These are phyloP conservation scores for Leishmania lainsoni DNA, from an alignment of 208 protist genomes.

Conservation along the genomic window DNA sequence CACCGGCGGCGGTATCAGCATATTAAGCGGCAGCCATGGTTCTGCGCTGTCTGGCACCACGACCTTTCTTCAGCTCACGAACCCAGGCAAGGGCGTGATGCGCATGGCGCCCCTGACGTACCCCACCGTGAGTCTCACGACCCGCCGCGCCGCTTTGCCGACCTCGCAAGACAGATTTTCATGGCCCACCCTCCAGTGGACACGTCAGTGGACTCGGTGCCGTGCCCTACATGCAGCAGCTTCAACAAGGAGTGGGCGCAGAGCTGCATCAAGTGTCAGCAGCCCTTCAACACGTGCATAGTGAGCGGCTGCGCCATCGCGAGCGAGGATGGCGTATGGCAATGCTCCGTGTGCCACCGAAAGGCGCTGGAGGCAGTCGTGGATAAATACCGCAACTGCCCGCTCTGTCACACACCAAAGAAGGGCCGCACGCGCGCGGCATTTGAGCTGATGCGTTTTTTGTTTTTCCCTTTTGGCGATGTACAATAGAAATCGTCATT, in stretches of 20 bases:
- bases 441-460: constrained; percentile 23
- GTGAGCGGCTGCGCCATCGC: constrained; percentile 83
- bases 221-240: constrained; percentile 82
- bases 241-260: constrained; percentile 93
- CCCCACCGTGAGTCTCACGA: constrained; percentile 81
- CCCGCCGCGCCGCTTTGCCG: constrained; percentile 77
- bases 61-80: constrained; percentile 79
- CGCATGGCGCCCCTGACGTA: constrained; percentile 50
- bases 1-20: constrained; percentile 15
- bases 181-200: constrained; percentile 87
- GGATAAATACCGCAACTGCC: constrained; percentile 85
- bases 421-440: constrained; percentile 42
- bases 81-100: constrained; percentile 61
- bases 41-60: constrained; percentile 70
- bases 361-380: constrained; percentile 74
- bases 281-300: constrained; percentile 88
- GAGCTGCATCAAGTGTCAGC: constrained; percentile 80
- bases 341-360: constrained; percentile 88
- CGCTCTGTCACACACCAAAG: constrained; percentile 90
- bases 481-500: background rate
- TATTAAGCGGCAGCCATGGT: constrained; percentile 25
- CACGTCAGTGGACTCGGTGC: constrained; percentile 69
- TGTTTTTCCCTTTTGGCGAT: constrained; percentile 5
- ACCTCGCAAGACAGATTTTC: constrained; percentile 93
- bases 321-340: constrained; percentile 66